Base-by-base conservation (phyloP, 2,329 filamentous ascomycete genomes). In the Exophiala sp. region DNA sequence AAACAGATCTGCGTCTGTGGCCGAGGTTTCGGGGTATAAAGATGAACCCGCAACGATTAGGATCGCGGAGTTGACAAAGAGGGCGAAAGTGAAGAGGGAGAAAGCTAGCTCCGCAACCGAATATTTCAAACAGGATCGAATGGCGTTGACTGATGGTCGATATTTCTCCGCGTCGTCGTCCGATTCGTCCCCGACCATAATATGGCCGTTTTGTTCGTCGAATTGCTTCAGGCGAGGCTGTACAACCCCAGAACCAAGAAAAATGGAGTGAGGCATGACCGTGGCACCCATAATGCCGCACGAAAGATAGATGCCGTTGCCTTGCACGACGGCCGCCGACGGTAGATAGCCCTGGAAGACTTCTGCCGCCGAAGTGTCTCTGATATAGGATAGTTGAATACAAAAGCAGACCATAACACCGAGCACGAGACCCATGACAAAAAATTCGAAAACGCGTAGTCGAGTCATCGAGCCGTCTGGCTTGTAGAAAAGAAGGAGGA, bases 51-150 rank as follows among this genome's bases (percentile, higher is more conserved):
- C 86, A 10, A 91, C 85, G 62, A 94, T 90, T 11, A 94, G 78
- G 64, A 94, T 92, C 34, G 88, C 80, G 50, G 83, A 88, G 73
- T 94, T 94, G 65, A 92, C 87, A 65, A 94, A 94, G 3, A 94
- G 78, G 0, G 89, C 89, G 67, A 92, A 91, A 0, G 87, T 89
- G 67, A 91, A 89, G 34, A 94, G 83, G 0, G 86, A 87, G 11
- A 90, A 66, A 5, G 81, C 75, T 8, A 91, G 74, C 66, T 94
- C 89, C 16, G 80, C 72, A 52, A 88, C 84, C 3, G 86, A 88
- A 67, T 88, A 88, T 56, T 84, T 87, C 65, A 91, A 79, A 57
- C 85, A 91, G 63, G 84, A 80, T 12, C 79, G 79, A 59, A 94
- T 89, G n/a, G 89, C 88, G 5, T 78, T 71, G 1, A 88, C 75